Evolutionary conservation across 1,284 basidiomycete genomes (phyloP).

Genomic region (Amylostereum chailletii): DNA sequence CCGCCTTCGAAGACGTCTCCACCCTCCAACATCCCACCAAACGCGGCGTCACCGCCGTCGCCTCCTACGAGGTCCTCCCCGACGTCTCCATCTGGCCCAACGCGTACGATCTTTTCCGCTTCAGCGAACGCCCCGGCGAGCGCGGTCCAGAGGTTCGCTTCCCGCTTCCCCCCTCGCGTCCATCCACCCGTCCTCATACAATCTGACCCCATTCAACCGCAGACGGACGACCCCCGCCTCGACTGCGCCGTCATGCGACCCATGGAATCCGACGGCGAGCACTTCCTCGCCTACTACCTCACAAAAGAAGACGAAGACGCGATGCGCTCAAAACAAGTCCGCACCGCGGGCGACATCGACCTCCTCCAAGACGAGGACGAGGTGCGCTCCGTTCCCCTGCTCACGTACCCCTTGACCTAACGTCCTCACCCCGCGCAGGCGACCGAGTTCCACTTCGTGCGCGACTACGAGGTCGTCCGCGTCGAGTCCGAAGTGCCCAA

Average conservation of each 20-base stretch:
- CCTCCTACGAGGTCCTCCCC: slow-evolving; percentile 81
- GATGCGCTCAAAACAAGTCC: slow-evolving; percentile 42
- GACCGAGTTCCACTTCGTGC: slow-evolving; percentile 63
- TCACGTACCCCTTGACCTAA: not conserved
- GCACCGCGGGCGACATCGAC: slow-evolving; percentile 16
- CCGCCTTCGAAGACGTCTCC: slow-evolving; percentile 49
- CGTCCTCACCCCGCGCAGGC: slow-evolving; percentile 30
- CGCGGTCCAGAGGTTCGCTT: slow-evolving; percentile 48
- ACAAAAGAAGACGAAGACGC: slow-evolving; percentile 72
- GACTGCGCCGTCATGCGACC: slow-evolving; percentile 83
- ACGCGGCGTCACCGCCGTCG: slow-evolving; percentile 66
- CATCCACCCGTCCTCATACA: slow-evolving; percentile 2
- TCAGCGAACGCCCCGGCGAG: slow-evolving; percentile 83
- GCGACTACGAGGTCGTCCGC: slow-evolving; percentile 79
- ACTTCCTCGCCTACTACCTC: slow-evolving; percentile 85
- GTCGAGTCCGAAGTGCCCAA: slow-evolving; percentile 78
- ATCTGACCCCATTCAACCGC: slow-evolving; percentile 1
- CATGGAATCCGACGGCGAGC: slow-evolving; percentile 79
- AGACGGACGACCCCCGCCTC: slow-evolving; percentile 69
- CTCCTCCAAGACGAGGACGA: slow-evolving; percentile 35
- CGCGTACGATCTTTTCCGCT: slow-evolving; percentile 82
- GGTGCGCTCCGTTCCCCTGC: slow-evolving; percentile 21
- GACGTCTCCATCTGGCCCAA: slow-evolving; percentile 87
- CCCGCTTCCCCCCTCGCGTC: not conserved
- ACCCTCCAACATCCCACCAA: slow-evolving; percentile 75